Evolutionary conservation across 495 filamentous ascomycete genomes (phyloP).

Genomic region (Penicillium dipodomyicola): DNA sequence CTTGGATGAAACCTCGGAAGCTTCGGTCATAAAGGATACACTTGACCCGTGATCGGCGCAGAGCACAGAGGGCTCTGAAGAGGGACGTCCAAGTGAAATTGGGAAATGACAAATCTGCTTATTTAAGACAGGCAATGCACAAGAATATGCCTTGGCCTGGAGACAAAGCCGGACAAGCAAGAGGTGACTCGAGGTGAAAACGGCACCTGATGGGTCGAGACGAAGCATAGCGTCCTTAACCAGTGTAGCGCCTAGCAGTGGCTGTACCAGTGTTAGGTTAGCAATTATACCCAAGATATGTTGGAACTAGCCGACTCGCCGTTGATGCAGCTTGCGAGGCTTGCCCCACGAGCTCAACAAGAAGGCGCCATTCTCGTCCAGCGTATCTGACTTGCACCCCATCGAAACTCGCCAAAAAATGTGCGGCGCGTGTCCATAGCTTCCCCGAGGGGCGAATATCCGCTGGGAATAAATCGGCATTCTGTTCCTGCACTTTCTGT

Average conservation of each 20-base stretch:
- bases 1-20: constrained; percentile 56
- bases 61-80: constrained; percentile 21
- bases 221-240: constrained; percentile 66
- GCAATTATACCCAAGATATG: background rate
- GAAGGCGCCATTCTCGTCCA: constrained; percentile 50
- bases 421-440: constrained; percentile 48
- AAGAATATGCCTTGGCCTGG: constrained; percentile 49
- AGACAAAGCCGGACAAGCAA: constrained; percentile 60
- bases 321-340: constrained; percentile 40
- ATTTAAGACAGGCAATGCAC: constrained; percentile 64
- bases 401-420: constrained; percentile 55
- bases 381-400: constrained; percentile 58
- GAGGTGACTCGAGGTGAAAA: constrained; percentile 68
- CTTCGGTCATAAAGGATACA: constrained; percentile 53
- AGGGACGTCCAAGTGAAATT: constrained; percentile 31
- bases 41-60: constrained; percentile 34
- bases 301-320: constrained; percentile 33
- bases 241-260: constrained; percentile 56
- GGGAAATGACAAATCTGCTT: constrained; percentile 67
- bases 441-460: constrained; percentile 32
- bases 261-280: constrained; percentile 39
- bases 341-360: constrained; percentile 48
- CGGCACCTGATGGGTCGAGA: constrained; percentile 66
- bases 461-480: constrained; percentile 20
- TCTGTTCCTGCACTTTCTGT: constrained; percentile 23